These are phyloP conservation scores for Amphicarpaea edgeworthii DNA, from an alignment of 306 rosid species.

Conservation along the genomic window DNA sequence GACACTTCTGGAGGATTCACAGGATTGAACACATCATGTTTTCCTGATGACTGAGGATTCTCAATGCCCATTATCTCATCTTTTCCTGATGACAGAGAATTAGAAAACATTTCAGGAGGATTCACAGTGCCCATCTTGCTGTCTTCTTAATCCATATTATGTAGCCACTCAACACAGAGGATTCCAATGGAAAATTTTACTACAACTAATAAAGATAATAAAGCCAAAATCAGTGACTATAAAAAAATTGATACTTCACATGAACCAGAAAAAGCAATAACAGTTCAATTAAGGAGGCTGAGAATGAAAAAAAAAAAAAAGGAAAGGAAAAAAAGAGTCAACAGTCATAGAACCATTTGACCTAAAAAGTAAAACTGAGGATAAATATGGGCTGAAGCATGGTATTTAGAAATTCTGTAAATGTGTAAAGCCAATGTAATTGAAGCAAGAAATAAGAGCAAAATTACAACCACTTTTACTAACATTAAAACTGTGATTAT, in stretches of 20 bases:
- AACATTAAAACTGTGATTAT: not conserved
- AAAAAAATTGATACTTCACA: not conserved
- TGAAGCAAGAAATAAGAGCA: not conserved
- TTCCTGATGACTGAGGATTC: slow-evolving; percentile 16
- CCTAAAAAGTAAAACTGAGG: not conserved
- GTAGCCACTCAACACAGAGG: not conserved
- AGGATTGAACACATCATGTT: slow-evolving; percentile 18
- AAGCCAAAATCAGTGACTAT: not conserved
- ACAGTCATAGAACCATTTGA: not conserved
- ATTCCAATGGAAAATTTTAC: slow-evolving; percentile 10
- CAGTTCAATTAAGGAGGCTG: not conserved
- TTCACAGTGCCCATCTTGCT: slow-evolving; percentile 40
- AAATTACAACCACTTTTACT: not conserved
- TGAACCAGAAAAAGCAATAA: not conserved
- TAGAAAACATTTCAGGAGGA: slow-evolving; percentile 13
- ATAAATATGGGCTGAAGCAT: not conserved
- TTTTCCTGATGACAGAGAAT: slow-evolving; percentile 13
- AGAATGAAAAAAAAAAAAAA: not conserved
- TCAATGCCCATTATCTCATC: slow-evolving; percentile 31
- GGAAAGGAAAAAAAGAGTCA: not conserved
- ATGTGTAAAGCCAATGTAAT: slow-evolving; percentile 1
- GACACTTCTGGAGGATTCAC: not conserved
- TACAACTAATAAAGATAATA: slow-evolving; percentile 29
- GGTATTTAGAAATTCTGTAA: not conserved
- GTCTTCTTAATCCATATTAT: slow-evolving; percentile 55